Conservation (phyloP, 768 basidiomycete genomes). For the Tremella mesenterica region DNA sequence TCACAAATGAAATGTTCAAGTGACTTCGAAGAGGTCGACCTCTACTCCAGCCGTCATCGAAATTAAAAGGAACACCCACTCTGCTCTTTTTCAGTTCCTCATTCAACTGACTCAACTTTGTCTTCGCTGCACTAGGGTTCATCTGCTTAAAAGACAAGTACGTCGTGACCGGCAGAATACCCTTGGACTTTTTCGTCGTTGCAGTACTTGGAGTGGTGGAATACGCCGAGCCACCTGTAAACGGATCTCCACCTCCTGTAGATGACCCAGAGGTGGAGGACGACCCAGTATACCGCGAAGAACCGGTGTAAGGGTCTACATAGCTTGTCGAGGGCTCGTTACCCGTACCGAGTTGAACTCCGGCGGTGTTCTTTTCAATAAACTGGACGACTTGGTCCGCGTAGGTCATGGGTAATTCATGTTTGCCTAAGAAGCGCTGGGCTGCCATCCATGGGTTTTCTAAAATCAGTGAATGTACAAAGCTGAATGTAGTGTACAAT, state of each 20-base stretch:
- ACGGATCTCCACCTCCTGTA: conserved; percentile 32
- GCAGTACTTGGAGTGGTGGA: conserved; percentile 40
- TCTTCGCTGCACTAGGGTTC: conserved; percentile 55
- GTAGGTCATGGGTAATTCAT: conserved; percentile 74
- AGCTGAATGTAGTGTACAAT: no score
- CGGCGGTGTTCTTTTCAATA: conserved; percentile 83
- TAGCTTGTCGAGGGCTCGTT: conserved; percentile 50
- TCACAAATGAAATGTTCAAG: no score
- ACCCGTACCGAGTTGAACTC: conserved; percentile 55
- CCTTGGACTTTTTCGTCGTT: conserved; percentile 42
- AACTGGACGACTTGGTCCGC: conserved; percentile 84
- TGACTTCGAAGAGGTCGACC: no score
- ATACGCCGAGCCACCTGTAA: conserved; percentile 50
- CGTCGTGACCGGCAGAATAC: conserved; percentile 46
- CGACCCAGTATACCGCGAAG: conserved; percentile 30
- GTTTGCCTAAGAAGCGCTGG: conserved; percentile 70
- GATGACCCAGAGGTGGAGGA: conserved; percentile 7
- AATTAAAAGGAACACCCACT: no score
- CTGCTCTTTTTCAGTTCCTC: conserved; percentile 53
- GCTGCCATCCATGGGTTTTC: conserved; percentile 89
- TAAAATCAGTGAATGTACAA: conserved; percentile 39
- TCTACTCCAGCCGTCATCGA: no score
- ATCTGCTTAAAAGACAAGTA: conserved; percentile 74
- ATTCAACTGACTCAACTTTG: conserved; percentile 61
- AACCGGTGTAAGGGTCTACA: conserved; percentile 86